phyloP scores from a whole-genome alignment of 2,329 filamentous ascomycete species.

The Fusarium coffeatum region DNA sequence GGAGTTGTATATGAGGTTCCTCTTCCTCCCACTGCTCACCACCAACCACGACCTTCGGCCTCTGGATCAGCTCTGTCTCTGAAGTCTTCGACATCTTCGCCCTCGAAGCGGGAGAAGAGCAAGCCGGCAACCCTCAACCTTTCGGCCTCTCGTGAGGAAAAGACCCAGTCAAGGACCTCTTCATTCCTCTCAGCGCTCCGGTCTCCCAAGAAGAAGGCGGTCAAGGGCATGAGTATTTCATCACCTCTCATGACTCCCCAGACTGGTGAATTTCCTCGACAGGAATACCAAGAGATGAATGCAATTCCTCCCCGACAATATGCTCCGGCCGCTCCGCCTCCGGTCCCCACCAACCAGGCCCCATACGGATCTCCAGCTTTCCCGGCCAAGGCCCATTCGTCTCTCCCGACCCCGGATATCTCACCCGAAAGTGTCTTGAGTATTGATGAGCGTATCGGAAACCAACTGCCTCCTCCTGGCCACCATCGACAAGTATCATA shows the following conservation, averaged over 20 bases:
- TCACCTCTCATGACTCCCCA: constrained; percentile 74
- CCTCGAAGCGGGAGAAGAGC: constrained; percentile 59
- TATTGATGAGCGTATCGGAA: constrained; percentile 68
- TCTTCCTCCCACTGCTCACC: constrained; percentile 48
- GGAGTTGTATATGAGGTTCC: constrained; percentile 62
- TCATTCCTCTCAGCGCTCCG: constrained; percentile 71
- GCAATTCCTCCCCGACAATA: constrained; percentile 69
- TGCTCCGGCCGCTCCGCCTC: constrained; percentile 67
- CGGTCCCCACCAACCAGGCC: constrained; percentile 62
- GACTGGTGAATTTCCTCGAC: constrained; percentile 68
- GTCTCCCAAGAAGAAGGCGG: constrained; percentile 67
- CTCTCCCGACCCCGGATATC: constrained; percentile 49
- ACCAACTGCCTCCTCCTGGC: constrained; percentile 49
- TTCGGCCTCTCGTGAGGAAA: constrained; percentile 57
- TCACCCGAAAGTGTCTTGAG: constrained; percentile 58
- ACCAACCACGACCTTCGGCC: constrained; percentile 36
- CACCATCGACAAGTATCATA: constrained; percentile 55
- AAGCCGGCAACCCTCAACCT: constrained; percentile 66
- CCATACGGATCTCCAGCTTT: constrained; percentile 45
- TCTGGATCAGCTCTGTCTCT: constrained; percentile 40
- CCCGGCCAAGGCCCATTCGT: constrained; percentile 43
- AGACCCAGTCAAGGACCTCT: constrained; percentile 66
- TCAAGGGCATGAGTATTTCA: constrained; percentile 68
- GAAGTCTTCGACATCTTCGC: constrained; percentile 48
- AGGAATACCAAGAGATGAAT: constrained; percentile 67